A percentile compares a stretch with the other conserved stretches of the same genome.
phyloP scores from a whole-genome alignment of 2,329 filamentous ascomycete species.

The Fusarium gaditjirri region DNA sequence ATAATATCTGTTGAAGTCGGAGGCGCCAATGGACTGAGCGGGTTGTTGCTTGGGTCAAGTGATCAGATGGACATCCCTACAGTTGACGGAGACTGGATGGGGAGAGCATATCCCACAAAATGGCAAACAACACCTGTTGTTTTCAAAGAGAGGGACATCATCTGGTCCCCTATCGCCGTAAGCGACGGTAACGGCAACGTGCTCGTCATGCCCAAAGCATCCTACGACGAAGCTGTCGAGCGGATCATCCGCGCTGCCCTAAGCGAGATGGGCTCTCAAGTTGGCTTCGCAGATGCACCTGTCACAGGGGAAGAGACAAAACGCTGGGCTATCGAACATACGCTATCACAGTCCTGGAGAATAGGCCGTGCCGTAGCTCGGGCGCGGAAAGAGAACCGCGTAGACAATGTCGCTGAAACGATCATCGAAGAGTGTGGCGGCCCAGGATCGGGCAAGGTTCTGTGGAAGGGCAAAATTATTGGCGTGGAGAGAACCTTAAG shows the following conservation, averaged over 20 bases:
- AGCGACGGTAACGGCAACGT: constrained; percentile 64
- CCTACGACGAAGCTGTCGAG: constrained; percentile 60
- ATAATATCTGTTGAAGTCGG: constrained; percentile 74
- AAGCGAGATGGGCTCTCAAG: constrained; percentile 66
- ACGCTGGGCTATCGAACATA: constrained; percentile 63
- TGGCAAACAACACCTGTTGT: constrained; percentile 66
- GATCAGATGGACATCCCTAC: constrained; percentile 62
- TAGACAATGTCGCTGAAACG: constrained; percentile 65
- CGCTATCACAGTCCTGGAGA: constrained; percentile 64
- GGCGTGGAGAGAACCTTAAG: constrained; percentile 66
- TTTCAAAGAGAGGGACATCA: constrained; percentile 59
- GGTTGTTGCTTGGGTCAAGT: constrained; percentile 65
- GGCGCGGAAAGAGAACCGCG: constrained; percentile 59
- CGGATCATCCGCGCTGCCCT: constrained; percentile 61
- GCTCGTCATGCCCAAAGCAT: constrained; percentile 59
- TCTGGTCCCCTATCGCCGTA: constrained; percentile 59
- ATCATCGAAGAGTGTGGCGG: constrained; percentile 70
- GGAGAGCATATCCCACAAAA: constrained; percentile 63
- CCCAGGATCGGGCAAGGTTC: constrained; percentile 60
- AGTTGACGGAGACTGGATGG: constrained; percentile 68
- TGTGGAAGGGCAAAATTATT: constrained; percentile 74
- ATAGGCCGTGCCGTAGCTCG: constrained; percentile 69
- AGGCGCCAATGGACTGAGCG: constrained; percentile 71
- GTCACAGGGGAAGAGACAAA: constrained; percentile 61
- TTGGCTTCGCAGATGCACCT: constrained; percentile 60